Base-by-base conservation (phyloP, 257 asterid genomes). In the Plantago ovata region DNA sequence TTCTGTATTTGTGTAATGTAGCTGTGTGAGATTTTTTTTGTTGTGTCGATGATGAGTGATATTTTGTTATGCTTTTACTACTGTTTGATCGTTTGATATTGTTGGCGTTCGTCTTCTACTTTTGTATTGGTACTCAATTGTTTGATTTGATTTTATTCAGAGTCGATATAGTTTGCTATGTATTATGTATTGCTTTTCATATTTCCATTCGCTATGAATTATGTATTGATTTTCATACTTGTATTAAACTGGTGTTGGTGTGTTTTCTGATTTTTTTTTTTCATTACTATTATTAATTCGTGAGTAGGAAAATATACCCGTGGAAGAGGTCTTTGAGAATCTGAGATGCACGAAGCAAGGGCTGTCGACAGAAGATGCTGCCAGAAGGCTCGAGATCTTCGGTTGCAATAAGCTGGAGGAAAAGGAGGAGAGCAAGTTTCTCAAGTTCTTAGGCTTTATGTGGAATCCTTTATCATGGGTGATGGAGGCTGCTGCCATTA, bases 341-440 rank as follows among this genome's bases (percentile, higher is more conserved):
- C 73, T 87, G 73, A 77, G 83, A 45, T 84, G 94, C 67, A 49
- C 77, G 46, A 77, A 40, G 22, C 78, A 77, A 45, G 96, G 96
- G 13, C 74, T 87, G 6, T 68, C 82, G 2, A 58, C 73, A 38
- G 76, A 64, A 36, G 87, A 77, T 56, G 92, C 81, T 58, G 47
- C 38, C 42, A 65, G 43, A 12, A 79, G 96, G 67, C 74, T 87
- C 4, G 75, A 64, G 28, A 81, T 84, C 7, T 87, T 82, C 49
- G 96, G 96, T 22, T 61, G 64, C 23, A 87, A 87, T 75, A 87
- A 80, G 73, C 89, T 87, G 48, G 89, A 84, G 72, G 96, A 84
- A 38, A 82, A 84, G 64, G 72, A 79, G 84, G 84, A 79, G 77
- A 79, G 77, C 59, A 79, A 75, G 70, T 0, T 79, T 48, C 64